Evolutionary conservation across 1,139 yeast genomes (phyloP).

Genomic region (Lodderomyces beijingensis): DNA sequence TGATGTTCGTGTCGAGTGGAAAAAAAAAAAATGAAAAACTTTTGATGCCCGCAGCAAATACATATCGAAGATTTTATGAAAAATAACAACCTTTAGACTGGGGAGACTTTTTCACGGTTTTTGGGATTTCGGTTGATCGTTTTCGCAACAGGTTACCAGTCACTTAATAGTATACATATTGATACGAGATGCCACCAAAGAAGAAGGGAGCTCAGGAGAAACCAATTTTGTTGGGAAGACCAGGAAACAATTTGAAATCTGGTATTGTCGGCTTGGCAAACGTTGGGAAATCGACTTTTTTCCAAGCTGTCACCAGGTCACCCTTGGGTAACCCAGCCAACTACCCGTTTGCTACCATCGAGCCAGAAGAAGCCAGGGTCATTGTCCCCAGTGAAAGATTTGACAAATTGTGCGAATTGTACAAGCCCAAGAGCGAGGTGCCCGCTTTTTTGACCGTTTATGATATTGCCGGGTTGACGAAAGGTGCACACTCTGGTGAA

Average conservation of each 20-base stretch:
- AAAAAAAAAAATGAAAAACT: no score
- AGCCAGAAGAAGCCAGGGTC: constrained; percentile 98
- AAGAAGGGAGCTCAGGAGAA: constrained; percentile 80
- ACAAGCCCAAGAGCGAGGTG: constrained; percentile 80
- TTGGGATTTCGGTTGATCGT: no score
- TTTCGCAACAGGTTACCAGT: no score
- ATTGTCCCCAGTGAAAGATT: constrained; percentile 92
- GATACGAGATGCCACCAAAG: constrained; percentile 78
- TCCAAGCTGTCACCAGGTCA: constrained; percentile 83
- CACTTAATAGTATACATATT: neutral
- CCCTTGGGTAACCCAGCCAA: constrained; percentile 98
- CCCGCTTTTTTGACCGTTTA: constrained; percentile 93
- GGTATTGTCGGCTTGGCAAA: constrained; percentile 98
- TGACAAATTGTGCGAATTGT: constrained; percentile 65
- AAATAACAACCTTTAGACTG: no score
- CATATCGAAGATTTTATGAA: no score
- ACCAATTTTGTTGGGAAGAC: constrained; percentile 92
- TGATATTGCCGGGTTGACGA: constrained; percentile 97
- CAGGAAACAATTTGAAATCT: constrained; percentile 93
- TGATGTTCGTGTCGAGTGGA: no score
- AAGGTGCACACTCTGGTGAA: constrained; percentile 97
- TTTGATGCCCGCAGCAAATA: no score
- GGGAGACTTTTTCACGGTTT: no score
- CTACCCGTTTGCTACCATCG: constrained; percentile 97
- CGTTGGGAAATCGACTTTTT: constrained; percentile 91